Percentiles rank a stretch among this genome's conserved stretches.
Evolutionary conservation across 306 rosid species (phyloP).

Genomic region (Inga laurina): DNA sequence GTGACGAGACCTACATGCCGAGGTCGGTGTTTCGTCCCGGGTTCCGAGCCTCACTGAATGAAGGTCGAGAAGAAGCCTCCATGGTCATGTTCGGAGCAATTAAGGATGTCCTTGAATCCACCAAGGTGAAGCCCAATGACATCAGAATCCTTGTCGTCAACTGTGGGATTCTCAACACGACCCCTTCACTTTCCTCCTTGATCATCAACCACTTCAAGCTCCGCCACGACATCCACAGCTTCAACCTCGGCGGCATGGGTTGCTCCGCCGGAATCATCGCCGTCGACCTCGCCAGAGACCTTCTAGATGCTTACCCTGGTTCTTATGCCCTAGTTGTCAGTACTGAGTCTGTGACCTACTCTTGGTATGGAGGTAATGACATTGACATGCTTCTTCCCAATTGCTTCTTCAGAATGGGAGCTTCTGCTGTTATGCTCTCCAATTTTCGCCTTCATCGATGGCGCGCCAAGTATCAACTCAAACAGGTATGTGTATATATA

Average conservation of each 20-base stretch:
- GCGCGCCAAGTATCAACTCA: slow-evolving; percentile 70
- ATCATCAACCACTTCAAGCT: slow-evolving; percentile 65
- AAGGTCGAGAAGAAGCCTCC: slow-evolving; percentile 59
- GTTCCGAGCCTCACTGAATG: slow-evolving; percentile 37
- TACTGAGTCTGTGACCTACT: slow-evolving; percentile 56
- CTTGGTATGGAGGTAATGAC: slow-evolving; percentile 69
- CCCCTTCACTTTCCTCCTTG: slow-evolving; percentile 67
- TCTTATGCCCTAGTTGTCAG: slow-evolving; percentile 67
- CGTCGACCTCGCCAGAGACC: slow-evolving; percentile 68
- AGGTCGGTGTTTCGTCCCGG: slow-evolving; percentile 44
- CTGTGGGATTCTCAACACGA: slow-evolving; percentile 58
- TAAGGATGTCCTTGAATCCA: slow-evolving; percentile 47
- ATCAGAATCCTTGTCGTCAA: slow-evolving; percentile 56
- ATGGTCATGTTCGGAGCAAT: slow-evolving; percentile 62
- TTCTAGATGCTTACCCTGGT: slow-evolving; percentile 53
- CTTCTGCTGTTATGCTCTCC: slow-evolving; percentile 62
- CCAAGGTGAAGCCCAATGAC: slow-evolving; percentile 46
- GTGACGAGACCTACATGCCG: slow-evolving; percentile 60
- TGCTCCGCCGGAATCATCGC: slow-evolving; percentile 78
- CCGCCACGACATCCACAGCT: slow-evolving; percentile 59
- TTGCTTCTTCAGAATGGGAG: slow-evolving; percentile 80
- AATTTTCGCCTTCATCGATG: slow-evolving; percentile 52
- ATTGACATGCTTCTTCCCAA: slow-evolving; percentile 58
- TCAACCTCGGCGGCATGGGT: slow-evolving; percentile 75
- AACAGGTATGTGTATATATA: slow-evolving; percentile 42